Conservation (phyloP, 176 grass and related monocot species). For the Poa pratensis region DNA sequence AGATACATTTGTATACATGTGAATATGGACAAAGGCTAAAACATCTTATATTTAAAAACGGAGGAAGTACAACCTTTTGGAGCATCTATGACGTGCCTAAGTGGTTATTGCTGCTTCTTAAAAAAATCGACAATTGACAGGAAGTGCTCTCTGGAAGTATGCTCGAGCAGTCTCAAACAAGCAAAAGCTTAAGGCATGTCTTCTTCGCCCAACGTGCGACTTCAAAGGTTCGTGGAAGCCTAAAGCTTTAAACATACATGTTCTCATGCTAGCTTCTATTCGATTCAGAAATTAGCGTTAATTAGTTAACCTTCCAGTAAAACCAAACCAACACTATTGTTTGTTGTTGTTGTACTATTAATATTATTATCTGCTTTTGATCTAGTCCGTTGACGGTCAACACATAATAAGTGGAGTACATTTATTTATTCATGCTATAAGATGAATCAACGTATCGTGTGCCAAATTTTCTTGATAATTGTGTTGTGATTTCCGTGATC, state of each 20-base stretch:
- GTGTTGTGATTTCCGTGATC: not conserved
- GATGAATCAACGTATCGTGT: not conserved
- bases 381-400: not conserved
- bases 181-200: conserved; percentile 81
- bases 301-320: conserved; percentile 21
- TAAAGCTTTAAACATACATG: conserved; percentile 10
- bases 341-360: too few relatives aligned
- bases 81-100: conserved; percentile 10
- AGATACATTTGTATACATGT: too few relatives aligned
- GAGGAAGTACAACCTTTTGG: not conserved
- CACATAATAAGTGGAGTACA: conserved; percentile 9
- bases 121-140: conserved; percentile 46
- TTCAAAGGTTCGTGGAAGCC: conserved; percentile 70
- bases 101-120: conserved; percentile 31
- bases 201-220: conserved; percentile 88
- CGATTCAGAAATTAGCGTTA: conserved; percentile 24
- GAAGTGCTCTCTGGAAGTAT: conserved; percentile 55
- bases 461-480: not conserved
- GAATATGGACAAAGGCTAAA: too few relatives aligned
- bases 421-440: conserved; percentile 11
- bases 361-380: too few relatives aligned
- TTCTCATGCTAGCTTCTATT: not conserved
- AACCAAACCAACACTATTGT: not conserved
- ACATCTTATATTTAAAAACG: too few relatives aligned
- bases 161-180: conserved; percentile 69